Evolutionary conservation across 495 filamentous ascomycete genomes (phyloP).

Genomic region (Lepidopterella palustris): DNA sequence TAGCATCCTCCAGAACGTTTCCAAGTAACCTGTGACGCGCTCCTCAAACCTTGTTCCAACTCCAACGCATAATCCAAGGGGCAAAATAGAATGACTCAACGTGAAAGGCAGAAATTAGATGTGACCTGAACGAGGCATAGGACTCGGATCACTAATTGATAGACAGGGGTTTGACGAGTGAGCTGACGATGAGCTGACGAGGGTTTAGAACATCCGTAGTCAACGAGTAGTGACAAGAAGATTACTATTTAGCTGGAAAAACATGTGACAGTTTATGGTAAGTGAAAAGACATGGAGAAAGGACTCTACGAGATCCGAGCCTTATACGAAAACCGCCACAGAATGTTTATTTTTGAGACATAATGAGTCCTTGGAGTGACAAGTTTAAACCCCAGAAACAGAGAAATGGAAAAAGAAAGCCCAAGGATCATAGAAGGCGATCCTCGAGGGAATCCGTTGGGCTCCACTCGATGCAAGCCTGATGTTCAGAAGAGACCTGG

Average conservation of each 20-base stretch:
- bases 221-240: not conserved
- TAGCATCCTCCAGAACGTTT: no score
- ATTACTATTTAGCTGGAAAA: not conserved
- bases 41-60: no score
- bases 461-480: not conserved
- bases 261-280: not conserved
- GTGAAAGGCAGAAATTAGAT: not conserved
- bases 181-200: not conserved
- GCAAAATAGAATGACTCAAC: not conserved
- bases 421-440: not conserved
- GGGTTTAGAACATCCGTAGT: not conserved
- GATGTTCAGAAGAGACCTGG: not conserved
- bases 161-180: constrained; percentile 1
- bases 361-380: not conserved
- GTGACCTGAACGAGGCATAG: not conserved
- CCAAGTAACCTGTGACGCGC: no score
- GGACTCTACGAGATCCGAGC: not conserved
- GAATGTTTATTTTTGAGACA: not conserved
- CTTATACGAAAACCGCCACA: no score
- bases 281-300: not conserved
- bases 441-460: not conserved
- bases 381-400: not conserved
- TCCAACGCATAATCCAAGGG: no score
- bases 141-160: not conserved
- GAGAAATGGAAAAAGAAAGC: not conserved